Conservation (phyloP, 164 flowering plant genomes). For the Dillenia turbinata region DNA sequence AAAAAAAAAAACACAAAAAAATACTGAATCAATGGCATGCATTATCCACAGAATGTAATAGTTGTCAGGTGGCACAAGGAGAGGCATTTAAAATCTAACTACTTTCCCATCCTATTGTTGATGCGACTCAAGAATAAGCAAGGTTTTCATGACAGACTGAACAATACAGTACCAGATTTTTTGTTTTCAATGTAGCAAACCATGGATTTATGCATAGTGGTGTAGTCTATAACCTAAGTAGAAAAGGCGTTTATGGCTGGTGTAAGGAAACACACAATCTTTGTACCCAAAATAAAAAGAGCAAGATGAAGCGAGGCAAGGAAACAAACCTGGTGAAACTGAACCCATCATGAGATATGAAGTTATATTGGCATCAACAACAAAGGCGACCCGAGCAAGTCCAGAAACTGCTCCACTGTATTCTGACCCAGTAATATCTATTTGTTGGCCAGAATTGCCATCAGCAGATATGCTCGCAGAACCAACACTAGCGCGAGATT, state of each 20-base stretch:
- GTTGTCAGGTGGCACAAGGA: no score
- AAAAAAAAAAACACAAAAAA: no score
- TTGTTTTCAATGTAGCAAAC: no score
- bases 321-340: slow-evolving; percentile 87
- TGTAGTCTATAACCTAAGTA: no score
- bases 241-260: no score
- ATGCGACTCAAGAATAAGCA: no score
- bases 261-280: background rate
- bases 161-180: background rate
- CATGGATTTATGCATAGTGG: no score
- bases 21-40: no score
- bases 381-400: slow-evolving; percentile 77
- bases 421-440: slow-evolving; percentile 49
- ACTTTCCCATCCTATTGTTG: no score
- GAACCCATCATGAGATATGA: slow-evolving; percentile 99
- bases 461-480: slow-evolving; percentile 52
- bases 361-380: slow-evolving; percentile 98
- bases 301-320: slow-evolving; percentile 1
- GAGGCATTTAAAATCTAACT: no score
- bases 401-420: slow-evolving; percentile 35
- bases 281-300: background rate
- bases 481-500: slow-evolving; percentile 52
- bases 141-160: no score
- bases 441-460: slow-evolving; percentile 40
- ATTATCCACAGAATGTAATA: no score